Base-by-base conservation (phyloP, 306 rosid genomes). In the Hylodesmum podocarpum region DNA sequence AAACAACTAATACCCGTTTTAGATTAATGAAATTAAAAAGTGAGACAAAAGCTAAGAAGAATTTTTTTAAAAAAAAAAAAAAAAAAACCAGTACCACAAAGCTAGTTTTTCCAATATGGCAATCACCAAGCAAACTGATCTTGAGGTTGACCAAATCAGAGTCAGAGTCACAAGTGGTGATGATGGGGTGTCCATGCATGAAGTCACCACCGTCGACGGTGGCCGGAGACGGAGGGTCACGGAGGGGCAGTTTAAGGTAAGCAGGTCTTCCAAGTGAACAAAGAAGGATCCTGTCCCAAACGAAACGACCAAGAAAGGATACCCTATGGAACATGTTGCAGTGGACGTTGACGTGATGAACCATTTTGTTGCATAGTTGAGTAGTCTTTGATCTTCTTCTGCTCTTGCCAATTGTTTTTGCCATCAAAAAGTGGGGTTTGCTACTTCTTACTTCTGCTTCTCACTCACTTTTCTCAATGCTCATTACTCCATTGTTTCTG, bases 41-140 rank as follows among this genome's bases (percentile, higher is more conserved):
- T n/a, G n/a, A n/a, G n/a, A n/a, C n/a, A n/a, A n/a, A n/a, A n/a
- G n/a, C n/a, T n/a, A 80, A 41, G 8, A 7, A 49, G 19, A 43
- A 55, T 33, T 2, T 33, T 33, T 33, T 33, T 33, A 2, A 33
- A 33, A 33, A 33, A 2, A 2, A 6, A 33, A 33, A 33, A 2
- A 6, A 33, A 33, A 4, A 10, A 18, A 9, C 13, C 61, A 8
- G 2, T 46, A 94, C 98, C 90, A 89, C 70, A 85, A 95, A 95
- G 62, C 92, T 92, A 19, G 98, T 95, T 80, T 95, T 95, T 22
- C 98, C 98, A 83, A 89, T 92, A 86, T 88, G 87, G 82, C 91
- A 88, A 84, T 95, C 98, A 16, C 98, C 98, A 90, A 95, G 77
- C 79, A 95, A 81, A 40, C 96, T 92, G 79, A 95, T 87, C 88